Conservation (phyloP, 163 green algal species). For the Scenedesmus sp. region DNA sequence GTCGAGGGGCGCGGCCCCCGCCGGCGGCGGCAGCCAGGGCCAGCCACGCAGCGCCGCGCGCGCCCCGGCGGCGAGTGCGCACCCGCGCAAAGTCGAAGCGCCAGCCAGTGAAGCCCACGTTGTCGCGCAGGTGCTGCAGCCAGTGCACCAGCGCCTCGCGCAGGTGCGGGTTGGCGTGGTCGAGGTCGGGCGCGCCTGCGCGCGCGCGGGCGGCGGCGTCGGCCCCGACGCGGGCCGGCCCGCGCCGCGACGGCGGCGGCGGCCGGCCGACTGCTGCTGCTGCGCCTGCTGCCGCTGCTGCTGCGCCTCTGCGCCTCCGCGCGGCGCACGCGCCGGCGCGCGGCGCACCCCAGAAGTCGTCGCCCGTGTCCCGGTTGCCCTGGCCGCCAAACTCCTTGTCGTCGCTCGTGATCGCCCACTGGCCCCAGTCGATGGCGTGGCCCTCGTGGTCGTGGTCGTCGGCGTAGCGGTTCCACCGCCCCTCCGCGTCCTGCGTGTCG, state of each 20-base stretch:
- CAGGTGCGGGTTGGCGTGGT: constrained; percentile 74
- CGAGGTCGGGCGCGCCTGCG: constrained; percentile 71
- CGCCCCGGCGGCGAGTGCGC: background rate
- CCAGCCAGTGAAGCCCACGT: constrained; percentile 76
- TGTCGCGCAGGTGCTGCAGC: constrained; percentile 70
- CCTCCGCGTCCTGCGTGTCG: constrained; percentile 58
- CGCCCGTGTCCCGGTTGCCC: constrained; percentile 71
- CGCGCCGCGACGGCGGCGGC: no score
- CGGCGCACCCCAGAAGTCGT: constrained; percentile 60
- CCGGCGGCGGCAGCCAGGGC: no score
- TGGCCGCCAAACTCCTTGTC: constrained; percentile 76
- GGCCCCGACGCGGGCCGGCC: no score
- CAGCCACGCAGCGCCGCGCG: no score
- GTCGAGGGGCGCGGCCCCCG: no score
- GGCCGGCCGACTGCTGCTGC: no score
- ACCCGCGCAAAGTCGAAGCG: constrained; percentile 51
- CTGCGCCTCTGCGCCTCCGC: no score
- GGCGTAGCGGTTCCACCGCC: constrained; percentile 40
- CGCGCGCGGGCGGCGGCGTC: no score
- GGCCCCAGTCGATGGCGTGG: constrained; percentile 48
- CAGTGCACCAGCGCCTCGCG: constrained; percentile 70
- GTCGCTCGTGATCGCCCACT: constrained; percentile 78
- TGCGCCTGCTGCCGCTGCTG: no score
- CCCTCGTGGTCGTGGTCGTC: constrained; percentile 42
- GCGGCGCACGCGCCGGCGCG: no score